Percentiles rank a stretch among this genome's conserved stretches.
phyloP scores from a whole-genome alignment of 2,329 filamentous ascomycete genomes.

The Canariomyces notabilis region DNA sequence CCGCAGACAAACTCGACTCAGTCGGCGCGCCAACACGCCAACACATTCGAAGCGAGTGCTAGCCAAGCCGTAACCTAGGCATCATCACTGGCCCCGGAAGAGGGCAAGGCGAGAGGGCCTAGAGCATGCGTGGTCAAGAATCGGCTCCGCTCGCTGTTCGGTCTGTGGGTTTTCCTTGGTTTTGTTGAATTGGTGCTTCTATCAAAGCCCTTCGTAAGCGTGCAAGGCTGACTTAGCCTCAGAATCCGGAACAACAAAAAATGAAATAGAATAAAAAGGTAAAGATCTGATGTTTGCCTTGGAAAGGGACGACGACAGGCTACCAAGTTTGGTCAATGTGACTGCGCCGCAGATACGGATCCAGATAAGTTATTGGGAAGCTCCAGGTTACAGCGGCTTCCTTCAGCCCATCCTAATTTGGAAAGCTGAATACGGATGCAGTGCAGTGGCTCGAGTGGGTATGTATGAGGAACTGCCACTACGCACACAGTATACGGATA shows the following conservation, averaged over 20 bases:
- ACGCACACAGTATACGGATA: too few species aligned
- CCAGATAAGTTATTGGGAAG: neutral
- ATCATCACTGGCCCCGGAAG: slow-evolving; percentile 22
- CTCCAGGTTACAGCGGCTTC: slow-evolving; percentile 1
- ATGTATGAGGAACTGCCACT: slow-evolving; percentile 4
- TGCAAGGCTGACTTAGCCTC: too few species aligned
- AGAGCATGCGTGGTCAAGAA: neutral
- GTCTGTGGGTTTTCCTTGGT: too few species aligned
- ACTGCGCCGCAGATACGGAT: neutral
- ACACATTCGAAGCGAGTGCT: slow-evolving; percentile 16
- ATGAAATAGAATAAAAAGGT: neutral
- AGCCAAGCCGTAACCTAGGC: slow-evolving; percentile 9
- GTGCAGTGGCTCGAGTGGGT: slow-evolving; percentile 5
- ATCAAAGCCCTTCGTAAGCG: too few species aligned
- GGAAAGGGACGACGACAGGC: too few species aligned
- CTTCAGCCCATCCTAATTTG: slow-evolving; percentile 16
- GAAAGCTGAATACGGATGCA: slow-evolving; percentile 15
- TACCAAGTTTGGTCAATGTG: neutral
- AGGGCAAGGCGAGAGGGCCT: neutral
- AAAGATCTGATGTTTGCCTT: too few species aligned
- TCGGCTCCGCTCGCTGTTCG: neutral
- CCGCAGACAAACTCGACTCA: too few species aligned
- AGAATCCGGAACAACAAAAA: neutral
- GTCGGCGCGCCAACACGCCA: slow-evolving; percentile 21
- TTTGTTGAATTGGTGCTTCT: too few species aligned